phyloP scores from a whole-genome alignment of 139 green algal species.

The Gonium pectorale region DNA sequence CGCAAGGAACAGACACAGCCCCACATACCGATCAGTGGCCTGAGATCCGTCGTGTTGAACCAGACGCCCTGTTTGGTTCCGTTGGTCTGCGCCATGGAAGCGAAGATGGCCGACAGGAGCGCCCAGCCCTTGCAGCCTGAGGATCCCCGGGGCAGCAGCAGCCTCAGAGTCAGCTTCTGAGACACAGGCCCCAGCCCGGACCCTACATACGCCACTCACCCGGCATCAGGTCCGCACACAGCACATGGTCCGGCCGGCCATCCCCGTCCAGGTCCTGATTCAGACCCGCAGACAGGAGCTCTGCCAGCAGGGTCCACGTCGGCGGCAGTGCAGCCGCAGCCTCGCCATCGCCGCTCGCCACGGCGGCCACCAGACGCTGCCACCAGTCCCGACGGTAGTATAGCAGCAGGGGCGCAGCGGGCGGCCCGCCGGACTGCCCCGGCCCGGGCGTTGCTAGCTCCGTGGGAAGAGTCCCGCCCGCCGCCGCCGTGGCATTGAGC shows the following conservation, averaged over 20 bases:
- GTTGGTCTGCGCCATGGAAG: neutral
- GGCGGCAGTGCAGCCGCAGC: neutral
- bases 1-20: neutral
- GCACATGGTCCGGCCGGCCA: neutral
- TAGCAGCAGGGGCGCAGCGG: slow-evolving; percentile 20
- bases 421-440: neutral
- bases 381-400: slow-evolving; percentile 32
- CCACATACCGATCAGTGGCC: neutral
- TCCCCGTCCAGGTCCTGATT: slow-evolving; percentile 13
- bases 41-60: neutral
- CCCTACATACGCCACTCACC: neutral
- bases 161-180: neutral
- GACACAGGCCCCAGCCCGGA: neutral
- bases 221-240: slow-evolving; percentile 16
- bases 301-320: neutral
- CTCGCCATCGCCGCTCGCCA: neutral
- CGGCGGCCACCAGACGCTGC: neutral
- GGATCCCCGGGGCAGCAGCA: neutral
- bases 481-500: neutral
- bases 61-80: slow-evolving; percentile 6
- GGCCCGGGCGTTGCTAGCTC: neutral
- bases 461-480: neutral
- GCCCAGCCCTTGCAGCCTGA: slow-evolving; percentile 22
- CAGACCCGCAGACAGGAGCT: neutral
- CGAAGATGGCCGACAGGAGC: slow-evolving; percentile 14